Evolutionary conservation across 768 basidiomycete genomes (phyloP).

Genomic region (Mycena latifolia): DNA sequence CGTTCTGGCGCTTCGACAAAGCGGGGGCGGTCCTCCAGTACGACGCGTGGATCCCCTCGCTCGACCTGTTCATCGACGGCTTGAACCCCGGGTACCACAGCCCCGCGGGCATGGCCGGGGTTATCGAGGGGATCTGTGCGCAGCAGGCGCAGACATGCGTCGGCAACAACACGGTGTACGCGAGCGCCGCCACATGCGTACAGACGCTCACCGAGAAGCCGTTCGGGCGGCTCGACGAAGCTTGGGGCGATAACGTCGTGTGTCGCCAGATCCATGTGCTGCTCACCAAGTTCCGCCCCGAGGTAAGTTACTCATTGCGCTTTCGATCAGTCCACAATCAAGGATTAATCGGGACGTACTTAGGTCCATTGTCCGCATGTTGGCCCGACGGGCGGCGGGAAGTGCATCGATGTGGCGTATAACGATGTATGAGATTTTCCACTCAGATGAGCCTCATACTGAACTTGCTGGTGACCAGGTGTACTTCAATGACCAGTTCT

Average conservation of each 20-base stretch:
- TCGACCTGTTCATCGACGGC: not conserved
- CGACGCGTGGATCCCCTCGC: slow-evolving; percentile 9
- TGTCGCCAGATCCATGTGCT: slow-evolving; percentile 23
- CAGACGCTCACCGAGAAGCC: slow-evolving; percentile 10
- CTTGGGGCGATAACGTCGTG: slow-evolving; percentile 25
- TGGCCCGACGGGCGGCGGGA: slow-evolving; percentile 17
- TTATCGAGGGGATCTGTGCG: slow-evolving; percentile 9
- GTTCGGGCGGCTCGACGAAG: no score
- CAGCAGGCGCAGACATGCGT: slow-evolving; percentile 19
- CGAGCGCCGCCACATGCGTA: not conserved
- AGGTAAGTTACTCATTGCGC: not conserved
- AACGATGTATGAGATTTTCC: slow-evolving; percentile 18
- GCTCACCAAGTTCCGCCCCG: slow-evolving; percentile 17
- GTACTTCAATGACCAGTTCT: not conserved
- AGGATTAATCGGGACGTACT: no score
- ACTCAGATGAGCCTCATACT: not conserved
- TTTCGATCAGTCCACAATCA: not conserved
- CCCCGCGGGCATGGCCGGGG: not conserved
- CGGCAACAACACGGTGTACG: slow-evolving; percentile 16
- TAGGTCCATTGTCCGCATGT: slow-evolving; percentile 25
- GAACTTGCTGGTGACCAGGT: not conserved
- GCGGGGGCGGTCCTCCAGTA: slow-evolving; percentile 12
- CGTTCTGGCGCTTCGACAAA: slow-evolving; percentile 19
- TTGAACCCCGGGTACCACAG: not conserved
- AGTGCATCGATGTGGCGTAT: slow-evolving; percentile 20